Percentiles rank a stretch among this genome's conserved stretches.
phyloP scores from a whole-genome alignment of 2,329 filamentous ascomycete species.

The Ophiosphaerella korrae region DNA sequence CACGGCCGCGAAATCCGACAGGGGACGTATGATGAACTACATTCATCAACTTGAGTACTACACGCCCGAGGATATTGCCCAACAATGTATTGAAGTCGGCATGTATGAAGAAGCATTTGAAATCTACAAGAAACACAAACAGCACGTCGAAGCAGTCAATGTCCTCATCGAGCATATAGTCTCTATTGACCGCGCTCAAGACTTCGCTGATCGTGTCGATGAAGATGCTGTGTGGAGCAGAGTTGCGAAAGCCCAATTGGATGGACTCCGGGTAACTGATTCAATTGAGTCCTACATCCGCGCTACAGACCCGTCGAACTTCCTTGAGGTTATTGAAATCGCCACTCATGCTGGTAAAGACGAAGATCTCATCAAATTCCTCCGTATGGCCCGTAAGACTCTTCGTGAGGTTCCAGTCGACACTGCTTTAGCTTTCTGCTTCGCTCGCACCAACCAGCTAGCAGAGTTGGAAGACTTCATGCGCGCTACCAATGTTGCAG shows the following conservation, averaged over 20 bases:
- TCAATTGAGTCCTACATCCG: slow-evolving; percentile 97
- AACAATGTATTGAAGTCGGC: slow-evolving; percentile 91
- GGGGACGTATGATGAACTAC: slow-evolving; percentile 92
- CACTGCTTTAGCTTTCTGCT: slow-evolving; percentile 91
- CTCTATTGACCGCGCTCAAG: slow-evolving; percentile 95
- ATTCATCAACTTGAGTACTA: slow-evolving; percentile 90
- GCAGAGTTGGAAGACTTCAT: slow-evolving; percentile 96
- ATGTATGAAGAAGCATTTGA: slow-evolving; percentile 97
- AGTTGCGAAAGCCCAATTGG: slow-evolving; percentile 96
- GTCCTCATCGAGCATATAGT: slow-evolving; percentile 96
- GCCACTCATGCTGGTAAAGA: slow-evolving; percentile 96
- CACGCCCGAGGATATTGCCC: slow-evolving; percentile 88
- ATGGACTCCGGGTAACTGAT: slow-evolving; percentile 90
- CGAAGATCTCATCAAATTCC: slow-evolving; percentile 93
- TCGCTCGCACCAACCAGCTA: slow-evolving; percentile 88
- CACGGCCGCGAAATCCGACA: slow-evolving; percentile 95
- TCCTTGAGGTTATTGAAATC: slow-evolving; percentile 93
- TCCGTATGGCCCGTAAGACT: slow-evolving; percentile 97
- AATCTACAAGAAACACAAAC: slow-evolving; percentile 96
- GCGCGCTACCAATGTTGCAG: slow-evolving; percentile 88
- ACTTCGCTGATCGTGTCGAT: slow-evolving; percentile 93
- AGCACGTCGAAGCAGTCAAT: slow-evolving; percentile 83
- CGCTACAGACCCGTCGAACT: slow-evolving; percentile 90
- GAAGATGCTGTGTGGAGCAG: slow-evolving; percentile 96
- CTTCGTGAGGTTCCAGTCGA: slow-evolving; percentile 92